Evolutionary conservation across 331 rosid genomes (phyloP).

Genomic region (Acacia pycnantha): DNA sequence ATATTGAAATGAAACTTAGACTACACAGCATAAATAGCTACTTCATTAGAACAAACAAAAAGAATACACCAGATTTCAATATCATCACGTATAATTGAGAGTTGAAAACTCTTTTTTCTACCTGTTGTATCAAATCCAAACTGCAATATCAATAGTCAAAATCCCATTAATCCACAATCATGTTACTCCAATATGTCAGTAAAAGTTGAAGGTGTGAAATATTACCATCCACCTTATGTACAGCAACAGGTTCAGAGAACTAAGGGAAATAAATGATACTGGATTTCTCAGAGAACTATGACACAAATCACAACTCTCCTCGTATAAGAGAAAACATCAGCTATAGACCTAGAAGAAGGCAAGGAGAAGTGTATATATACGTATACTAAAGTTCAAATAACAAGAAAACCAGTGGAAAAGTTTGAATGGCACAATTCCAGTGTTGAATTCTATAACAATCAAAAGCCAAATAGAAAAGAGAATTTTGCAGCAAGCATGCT

Average conservation of each 20-base stretch:
- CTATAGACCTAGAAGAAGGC: constrained; percentile 1
- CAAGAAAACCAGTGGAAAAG: constrained; percentile 1
- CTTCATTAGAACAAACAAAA: neutral
- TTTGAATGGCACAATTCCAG: neutral
- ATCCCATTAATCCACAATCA: neutral
- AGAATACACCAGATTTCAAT: neutral
- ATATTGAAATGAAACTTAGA: neutral
- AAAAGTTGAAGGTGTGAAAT: neutral
- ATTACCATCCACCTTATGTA: neutral
- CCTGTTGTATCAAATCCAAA: constrained; percentile 4
- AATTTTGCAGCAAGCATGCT: neutral
- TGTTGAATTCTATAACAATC: constrained; percentile 1
- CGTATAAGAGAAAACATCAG: constrained; percentile 7
- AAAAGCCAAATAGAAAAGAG: constrained; percentile 22
- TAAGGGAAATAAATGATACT: neutral
- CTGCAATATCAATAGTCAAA: neutral
- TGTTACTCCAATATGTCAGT: neutral
- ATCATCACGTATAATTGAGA: neutral
- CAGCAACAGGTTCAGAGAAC: neutral
- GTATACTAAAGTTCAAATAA: neutral
- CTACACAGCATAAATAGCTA: neutral
- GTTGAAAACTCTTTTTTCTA: neutral
- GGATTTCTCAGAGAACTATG: neutral
- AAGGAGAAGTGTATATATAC: neutral
- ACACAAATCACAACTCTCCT: constrained; percentile 3